Percentiles rank a stretch among this genome's conserved stretches.
Evolutionary conservation across 371 early-diverging fungal species (phyloP).

Genomic region (Dentiscutata heterogama): DNA sequence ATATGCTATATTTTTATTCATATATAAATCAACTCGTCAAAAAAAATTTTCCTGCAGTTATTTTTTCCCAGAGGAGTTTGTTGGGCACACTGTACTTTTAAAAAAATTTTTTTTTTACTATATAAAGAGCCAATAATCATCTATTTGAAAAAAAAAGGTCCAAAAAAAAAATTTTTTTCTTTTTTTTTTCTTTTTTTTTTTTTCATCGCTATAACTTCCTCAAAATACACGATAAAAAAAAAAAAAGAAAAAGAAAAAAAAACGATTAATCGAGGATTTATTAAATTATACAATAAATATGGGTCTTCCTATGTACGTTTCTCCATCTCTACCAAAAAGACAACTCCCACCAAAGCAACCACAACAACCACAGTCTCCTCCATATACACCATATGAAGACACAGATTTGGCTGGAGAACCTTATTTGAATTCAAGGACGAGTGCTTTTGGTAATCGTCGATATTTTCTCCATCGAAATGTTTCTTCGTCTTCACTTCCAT

Average conservation of each 20-base stretch:
- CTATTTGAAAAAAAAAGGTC: background rate
- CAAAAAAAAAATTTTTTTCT: background rate
- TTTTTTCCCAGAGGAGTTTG: constrained; percentile 19
- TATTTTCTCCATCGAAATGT: constrained; percentile 23
- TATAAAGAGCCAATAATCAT: background rate
- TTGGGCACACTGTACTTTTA: background rate
- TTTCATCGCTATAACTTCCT: background rate
- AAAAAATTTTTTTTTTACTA: background rate
- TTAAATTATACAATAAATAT: constrained; percentile 4
- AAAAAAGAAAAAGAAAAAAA: background rate
- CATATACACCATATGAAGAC: background rate
- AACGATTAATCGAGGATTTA: no score
- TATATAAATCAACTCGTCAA: background rate
- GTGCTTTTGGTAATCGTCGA: constrained; percentile 39
- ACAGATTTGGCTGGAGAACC: background rate
- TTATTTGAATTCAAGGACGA: constrained; percentile 27
- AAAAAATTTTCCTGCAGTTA: constrained; percentile 10
- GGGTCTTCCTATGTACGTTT: constrained; percentile 43
- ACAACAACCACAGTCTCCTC: background rate
- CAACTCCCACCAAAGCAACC: constrained; percentile 36
- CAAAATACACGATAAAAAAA: background rate
- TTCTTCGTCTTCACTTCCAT: background rate
- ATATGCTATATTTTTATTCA: background rate
- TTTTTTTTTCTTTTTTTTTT: background rate
- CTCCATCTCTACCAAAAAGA: constrained; percentile 32